Evolutionary conservation across 2,329 filamentous ascomycete genomes (phyloP).

Genomic region (Cryphonectria carpinicola): DNA sequence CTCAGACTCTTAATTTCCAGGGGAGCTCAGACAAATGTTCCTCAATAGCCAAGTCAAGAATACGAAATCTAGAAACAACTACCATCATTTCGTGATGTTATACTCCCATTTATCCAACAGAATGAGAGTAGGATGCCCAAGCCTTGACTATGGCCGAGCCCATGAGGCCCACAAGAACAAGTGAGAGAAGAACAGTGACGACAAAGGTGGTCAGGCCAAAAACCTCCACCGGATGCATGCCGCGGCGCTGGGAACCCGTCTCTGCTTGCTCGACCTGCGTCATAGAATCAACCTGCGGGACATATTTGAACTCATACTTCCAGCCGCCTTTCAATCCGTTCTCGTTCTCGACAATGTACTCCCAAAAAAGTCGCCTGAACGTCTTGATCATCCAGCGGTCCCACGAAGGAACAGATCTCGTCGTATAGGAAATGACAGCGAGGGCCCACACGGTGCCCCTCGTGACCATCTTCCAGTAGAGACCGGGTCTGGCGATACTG

Average conservation of each 20-base stretch:
- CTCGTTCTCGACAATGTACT: conserved; percentile 20
- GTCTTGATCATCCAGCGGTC: conserved; percentile 36
- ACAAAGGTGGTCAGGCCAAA: neutral
- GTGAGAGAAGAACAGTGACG: neutral
- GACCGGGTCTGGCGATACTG: conserved; percentile 38
- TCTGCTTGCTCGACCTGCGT: neutral
- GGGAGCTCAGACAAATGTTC: no score
- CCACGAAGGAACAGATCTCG: conserved; percentile 7
- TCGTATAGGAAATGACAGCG: neutral
- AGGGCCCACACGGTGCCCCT: conserved; percentile 40
- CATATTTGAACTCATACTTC: conserved; percentile 19
- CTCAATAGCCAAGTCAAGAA: neutral
- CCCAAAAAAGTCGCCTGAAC: conserved; percentile 20
- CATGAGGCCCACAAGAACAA: neutral
- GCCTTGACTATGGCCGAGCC: neutral
- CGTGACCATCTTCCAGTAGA: conserved; percentile 37
- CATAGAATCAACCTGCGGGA: conserved; percentile 1
- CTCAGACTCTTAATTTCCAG: no score
- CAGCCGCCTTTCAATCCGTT: conserved; percentile 12
- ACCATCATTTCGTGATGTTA: no score
- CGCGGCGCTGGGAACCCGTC: neutral
- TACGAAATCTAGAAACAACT: neutral
- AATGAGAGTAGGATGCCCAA: neutral
- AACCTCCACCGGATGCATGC: neutral
- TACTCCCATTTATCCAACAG: neutral